Evolutionary conservation across 768 basidiomycete species (phyloP), one percentile per base, ranked within the genome.

Genomic region (Boletus pseudopeckii): DNA sequence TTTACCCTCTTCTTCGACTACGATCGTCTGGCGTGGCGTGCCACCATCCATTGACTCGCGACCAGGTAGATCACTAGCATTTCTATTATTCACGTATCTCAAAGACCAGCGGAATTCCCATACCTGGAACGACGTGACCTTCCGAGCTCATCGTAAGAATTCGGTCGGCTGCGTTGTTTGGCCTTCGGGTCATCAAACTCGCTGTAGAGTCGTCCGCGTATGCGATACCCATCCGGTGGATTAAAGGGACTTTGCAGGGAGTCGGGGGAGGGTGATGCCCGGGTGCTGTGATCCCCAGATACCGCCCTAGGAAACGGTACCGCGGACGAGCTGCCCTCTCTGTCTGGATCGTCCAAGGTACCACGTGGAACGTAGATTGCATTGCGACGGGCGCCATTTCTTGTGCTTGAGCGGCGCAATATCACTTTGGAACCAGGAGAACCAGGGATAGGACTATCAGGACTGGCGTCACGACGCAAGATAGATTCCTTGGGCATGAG

Each of bases 1-100:
- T 74, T 87, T 89, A 47, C 91, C 91, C 58, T 88, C 84, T 74
- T 94, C 92, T 66, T 80, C 77, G 45, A 95, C 79, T 41, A 92
- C 78, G 36, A 95, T 74, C 39, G 85, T 82, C 73, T 84, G 83
- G 34, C 89, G 76, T 26, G 82, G 75, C 3, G 77, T 77, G 62
- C 77, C 81, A 20, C 85, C 86, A 59, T 88, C 86, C 68, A 81
- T 73, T 30, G 82, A 82, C 65, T 84, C 80, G 43, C 85, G 76
- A 54, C 74, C 68, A 63, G 82, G 71, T 55, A 88, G 68, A 69
- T 90, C 88, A 69, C 86, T 90, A 47, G 81, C 79, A 67, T 78
- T 83, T 18, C 80, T 75, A 54, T 80, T 77, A 52, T 72, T 61
- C 22, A 77, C 7, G 72, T 74, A 43, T 71, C 79, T 24, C 84